A percentile compares a stretch with the other conserved stretches of the same genome.
phyloP scores from a whole-genome alignment of 306 rosid species.

The Boehmeria nivea region DNA sequence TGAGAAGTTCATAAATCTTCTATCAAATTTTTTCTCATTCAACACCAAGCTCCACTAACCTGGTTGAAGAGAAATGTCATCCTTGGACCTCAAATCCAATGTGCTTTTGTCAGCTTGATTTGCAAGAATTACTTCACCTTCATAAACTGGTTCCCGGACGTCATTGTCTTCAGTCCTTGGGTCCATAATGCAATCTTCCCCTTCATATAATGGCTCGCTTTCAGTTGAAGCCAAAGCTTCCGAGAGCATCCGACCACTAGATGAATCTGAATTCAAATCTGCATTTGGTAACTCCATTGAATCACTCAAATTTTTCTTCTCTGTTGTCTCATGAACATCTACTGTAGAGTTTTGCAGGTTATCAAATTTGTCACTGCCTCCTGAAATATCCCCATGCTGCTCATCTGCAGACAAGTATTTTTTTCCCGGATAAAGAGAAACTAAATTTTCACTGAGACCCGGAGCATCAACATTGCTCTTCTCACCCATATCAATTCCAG shows the following conservation, averaged over 20 bases:
- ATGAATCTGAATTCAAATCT: conserved; percentile 50
- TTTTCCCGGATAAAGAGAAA: conserved; percentile 35
- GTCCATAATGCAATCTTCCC: conserved; percentile 85
- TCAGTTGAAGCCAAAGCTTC: conserved; percentile 56
- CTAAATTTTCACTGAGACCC: conserved; percentile 36
- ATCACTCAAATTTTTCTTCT: conserved; percentile 33
- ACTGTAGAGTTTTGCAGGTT: conserved; percentile 27
- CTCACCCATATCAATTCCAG: conserved; percentile 31
- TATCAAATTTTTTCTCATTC: conserved; percentile 8
- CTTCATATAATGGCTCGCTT: conserved; percentile 95
- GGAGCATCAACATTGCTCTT: conserved; percentile 31
- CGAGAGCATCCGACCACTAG: conserved; percentile 38
- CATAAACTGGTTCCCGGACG: conserved; percentile 82
- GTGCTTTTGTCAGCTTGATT: conserved; percentile 77
- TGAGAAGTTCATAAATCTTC: conserved; percentile 7
- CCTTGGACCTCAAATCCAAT: conserved; percentile 38
- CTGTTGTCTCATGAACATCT: conserved; percentile 33
- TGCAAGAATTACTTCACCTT: conserved; percentile 84
- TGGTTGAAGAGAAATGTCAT: conserved; percentile 66
- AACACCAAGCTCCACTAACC: conserved; percentile 42
- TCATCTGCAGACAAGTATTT: conserved; percentile 24
- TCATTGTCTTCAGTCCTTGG: conserved; percentile 38
- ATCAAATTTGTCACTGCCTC: conserved; percentile 26
- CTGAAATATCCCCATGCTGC: conserved; percentile 27
- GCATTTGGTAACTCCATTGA: conserved; percentile 33